Evolutionary conservation across 164 flowering plant species (phyloP).

Genomic region (Annona cherimola): DNA sequence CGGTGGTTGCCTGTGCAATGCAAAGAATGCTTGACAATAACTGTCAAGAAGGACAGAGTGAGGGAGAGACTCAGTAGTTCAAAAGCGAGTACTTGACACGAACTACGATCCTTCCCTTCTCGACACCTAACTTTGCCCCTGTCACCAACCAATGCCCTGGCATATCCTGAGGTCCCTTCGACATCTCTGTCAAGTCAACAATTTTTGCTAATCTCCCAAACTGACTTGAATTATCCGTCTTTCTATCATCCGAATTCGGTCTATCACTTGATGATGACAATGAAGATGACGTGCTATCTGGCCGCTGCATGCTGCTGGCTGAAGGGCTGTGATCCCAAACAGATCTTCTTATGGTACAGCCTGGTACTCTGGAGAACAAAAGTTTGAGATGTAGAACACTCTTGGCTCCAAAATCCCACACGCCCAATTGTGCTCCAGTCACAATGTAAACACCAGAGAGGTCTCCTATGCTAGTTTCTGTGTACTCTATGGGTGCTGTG

Average conservation of each 20-base stretch:
- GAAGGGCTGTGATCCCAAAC: constrained; percentile 95
- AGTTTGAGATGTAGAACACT: constrained; percentile 90
- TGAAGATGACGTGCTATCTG: constrained; percentile 43
- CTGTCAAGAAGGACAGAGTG: constrained; percentile 10
- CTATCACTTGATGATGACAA: constrained; percentile 28
- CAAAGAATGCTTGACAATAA: constrained; percentile 46
- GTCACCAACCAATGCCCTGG: constrained; percentile 99
- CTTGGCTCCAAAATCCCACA: constrained; percentile 95
- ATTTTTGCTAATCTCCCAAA: constrained; percentile 60
- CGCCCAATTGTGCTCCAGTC: constrained; percentile 95
- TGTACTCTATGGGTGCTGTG: constrained; percentile 90
- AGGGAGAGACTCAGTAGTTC: constrained; percentile 53
- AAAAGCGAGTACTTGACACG: constrained; percentile 84
- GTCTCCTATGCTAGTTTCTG: constrained; percentile 85
- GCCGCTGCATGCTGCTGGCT: constrained; percentile 16
- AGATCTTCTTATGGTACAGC: constrained; percentile 89
- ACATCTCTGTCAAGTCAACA: constrained; percentile 79
- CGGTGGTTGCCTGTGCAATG: constrained; percentile 44
- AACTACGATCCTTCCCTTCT: constrained; percentile 82
- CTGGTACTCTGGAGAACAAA: constrained; percentile 92
- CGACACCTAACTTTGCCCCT: constrained; percentile 95
- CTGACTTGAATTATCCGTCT: constrained; percentile 45
- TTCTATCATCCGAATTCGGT: constrained; percentile 39
- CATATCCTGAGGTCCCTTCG: constrained; percentile 87
- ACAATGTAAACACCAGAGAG: constrained; percentile 94